Evolutionary conservation across 2,329 filamentous ascomycete genomes (phyloP).

Genomic region (Apiospora koreana): DNA sequence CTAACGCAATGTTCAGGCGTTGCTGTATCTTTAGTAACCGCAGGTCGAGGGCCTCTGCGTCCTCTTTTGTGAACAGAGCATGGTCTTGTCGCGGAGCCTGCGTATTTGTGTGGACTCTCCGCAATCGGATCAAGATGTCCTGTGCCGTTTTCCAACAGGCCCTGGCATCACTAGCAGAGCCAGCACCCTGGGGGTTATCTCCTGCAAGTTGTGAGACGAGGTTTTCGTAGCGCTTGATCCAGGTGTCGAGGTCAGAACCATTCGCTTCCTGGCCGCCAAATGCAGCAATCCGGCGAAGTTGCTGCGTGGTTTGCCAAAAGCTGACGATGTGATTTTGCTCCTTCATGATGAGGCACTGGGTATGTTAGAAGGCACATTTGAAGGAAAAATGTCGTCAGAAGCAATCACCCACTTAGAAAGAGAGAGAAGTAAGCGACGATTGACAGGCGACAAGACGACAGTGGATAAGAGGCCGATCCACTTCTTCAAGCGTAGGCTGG

Average conservation of each 20-base stretch:
- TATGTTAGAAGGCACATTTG: background rate
- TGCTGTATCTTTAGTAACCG: background rate
- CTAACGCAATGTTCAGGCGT: background rate
- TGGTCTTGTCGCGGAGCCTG: too few species aligned
- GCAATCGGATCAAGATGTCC: slow-evolving; percentile 7
- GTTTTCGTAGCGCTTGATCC: background rate
- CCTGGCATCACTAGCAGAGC: background rate
- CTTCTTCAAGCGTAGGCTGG: too few species aligned
- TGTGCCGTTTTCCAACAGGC: slow-evolving; percentile 10
- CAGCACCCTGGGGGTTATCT: background rate
- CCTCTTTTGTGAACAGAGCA: background rate
- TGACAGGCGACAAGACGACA: background rate
- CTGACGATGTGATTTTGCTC: background rate
- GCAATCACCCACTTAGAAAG: background rate
- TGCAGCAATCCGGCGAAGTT: background rate
- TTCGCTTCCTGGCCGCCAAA: background rate
- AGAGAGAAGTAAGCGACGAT: background rate
- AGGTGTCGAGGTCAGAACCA: background rate
- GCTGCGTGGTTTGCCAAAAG: background rate
- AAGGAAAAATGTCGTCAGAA: background rate
- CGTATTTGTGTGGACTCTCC: background rate
- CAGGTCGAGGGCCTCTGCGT: background rate
- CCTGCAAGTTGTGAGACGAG: background rate
- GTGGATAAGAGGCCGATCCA: too few species aligned
- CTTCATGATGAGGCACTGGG: background rate